phyloP scores from a whole-genome alignment of 139 green algal species.

The Nannochloris sp. region DNA sequence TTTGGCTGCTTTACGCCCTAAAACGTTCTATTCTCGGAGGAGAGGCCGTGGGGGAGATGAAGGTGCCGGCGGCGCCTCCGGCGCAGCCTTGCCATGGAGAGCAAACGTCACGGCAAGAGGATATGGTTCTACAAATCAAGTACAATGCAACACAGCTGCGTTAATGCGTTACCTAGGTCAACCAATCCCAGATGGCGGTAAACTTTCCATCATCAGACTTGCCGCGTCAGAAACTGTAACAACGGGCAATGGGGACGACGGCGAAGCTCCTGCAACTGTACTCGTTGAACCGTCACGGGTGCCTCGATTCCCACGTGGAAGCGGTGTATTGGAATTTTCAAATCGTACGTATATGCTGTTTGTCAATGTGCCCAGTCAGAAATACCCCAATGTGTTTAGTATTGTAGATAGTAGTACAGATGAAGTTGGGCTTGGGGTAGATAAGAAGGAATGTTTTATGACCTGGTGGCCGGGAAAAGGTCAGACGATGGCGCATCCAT shows the following conservation, averaged over 20 bases:
- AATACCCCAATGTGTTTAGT: conserved; percentile 12
- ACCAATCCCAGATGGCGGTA: conserved; percentile 14
- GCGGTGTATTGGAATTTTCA: conserved; percentile 13
- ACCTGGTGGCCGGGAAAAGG: conserved; percentile 22
- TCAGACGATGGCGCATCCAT: conserved; percentile 10
- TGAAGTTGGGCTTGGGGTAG: not conserved
- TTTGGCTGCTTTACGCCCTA: not conserved
- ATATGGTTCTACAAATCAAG: not conserved
- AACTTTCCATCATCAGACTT: conserved; percentile 5
- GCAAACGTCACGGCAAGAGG: not conserved
- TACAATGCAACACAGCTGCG: not conserved
- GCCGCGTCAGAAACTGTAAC: not conserved
- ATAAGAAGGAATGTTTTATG: not conserved
- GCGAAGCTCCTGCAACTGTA: conserved; percentile 5
- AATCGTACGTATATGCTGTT: conserved; percentile 20
- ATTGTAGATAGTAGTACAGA: not conserved
- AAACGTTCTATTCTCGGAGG: too few relatives aligned
- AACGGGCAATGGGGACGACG: too few relatives aligned
- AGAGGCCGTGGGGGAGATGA: too few relatives aligned
- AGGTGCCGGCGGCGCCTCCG: not conserved
- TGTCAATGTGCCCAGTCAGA: conserved; percentile 2
- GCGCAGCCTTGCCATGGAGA: not conserved
- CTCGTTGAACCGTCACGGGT: too few relatives aligned
- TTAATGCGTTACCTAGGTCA: conserved; percentile 4
- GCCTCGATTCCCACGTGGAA: conserved; percentile 9